Conservation (phyloP, 257 asterid genomes). For the Fraxinus excelsior region DNA sequence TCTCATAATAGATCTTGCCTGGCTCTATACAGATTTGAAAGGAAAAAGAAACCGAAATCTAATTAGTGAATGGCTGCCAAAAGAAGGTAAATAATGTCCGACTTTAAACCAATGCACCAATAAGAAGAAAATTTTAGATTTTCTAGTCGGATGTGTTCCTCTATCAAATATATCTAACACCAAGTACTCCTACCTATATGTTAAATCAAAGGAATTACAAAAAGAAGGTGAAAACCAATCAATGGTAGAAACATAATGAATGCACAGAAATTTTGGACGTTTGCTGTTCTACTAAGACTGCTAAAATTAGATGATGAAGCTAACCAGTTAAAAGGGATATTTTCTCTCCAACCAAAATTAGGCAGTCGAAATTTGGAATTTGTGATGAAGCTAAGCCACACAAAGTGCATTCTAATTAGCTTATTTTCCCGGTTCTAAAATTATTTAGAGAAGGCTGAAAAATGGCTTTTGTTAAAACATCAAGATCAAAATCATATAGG, state of each 20-base stretch:
- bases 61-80: background rate
- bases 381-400: background rate
- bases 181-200: background rate
- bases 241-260: background rate
- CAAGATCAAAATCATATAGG: background rate
- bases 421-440: too few relatives aligned
- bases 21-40: constrained; percentile 41
- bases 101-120: background rate
- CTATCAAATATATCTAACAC: background rate
- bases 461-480: background rate
- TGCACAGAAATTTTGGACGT: background rate
- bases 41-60: background rate
- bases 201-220: background rate
- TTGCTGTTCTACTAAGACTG: background rate
- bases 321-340: background rate
- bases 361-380: background rate
- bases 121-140: background rate
- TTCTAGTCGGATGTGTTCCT: background rate
- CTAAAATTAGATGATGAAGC: background rate
- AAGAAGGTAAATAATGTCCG: background rate
- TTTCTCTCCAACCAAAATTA: background rate
- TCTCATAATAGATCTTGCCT: constrained; percentile 54
- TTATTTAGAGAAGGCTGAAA: background rate
- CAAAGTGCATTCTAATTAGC: background rate
- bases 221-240: background rate